Evolutionary conservation across 2,329 filamentous ascomycete species (phyloP).

Genomic region (Aspergillus pseudonomiae): DNA sequence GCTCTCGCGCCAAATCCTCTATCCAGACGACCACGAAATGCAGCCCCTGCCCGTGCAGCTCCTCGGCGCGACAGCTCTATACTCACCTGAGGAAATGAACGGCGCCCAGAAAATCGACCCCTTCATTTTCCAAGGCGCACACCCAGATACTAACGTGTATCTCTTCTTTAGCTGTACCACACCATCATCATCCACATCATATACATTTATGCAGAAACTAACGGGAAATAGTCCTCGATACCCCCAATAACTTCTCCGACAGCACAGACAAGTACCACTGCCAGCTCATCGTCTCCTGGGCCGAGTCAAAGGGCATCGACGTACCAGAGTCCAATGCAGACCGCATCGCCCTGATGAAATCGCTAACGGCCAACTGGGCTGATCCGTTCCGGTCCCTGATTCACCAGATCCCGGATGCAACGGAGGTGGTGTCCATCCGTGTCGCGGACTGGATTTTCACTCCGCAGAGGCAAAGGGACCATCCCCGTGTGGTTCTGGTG

Average conservation of each 20-base stretch:
- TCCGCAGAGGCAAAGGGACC: constrained; percentile 38
- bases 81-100: constrained; percentile 46
- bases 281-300: constrained; percentile 59
- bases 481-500: constrained; percentile 51
- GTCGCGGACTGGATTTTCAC: constrained; percentile 52
- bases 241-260: constrained; percentile 47
- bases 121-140: constrained; percentile 58
- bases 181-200: neutral
- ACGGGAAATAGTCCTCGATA: constrained; percentile 49
- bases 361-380: constrained; percentile 51
- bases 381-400: constrained; percentile 53
- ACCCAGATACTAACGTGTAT: constrained; percentile 56
- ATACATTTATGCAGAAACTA: neutral
- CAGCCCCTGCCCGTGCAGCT: constrained; percentile 53
- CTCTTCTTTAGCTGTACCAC: constrained; percentile 56
- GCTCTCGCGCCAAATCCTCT: constrained; percentile 41
- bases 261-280: constrained; percentile 45
- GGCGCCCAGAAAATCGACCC: constrained; percentile 54
- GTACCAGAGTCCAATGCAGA: constrained; percentile 47
- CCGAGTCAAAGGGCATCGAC: constrained; percentile 37
- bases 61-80: constrained; percentile 51
- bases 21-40: constrained; percentile 30
- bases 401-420: constrained; percentile 43
- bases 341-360: constrained; percentile 48
- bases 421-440: constrained; percentile 50